Evolutionary conservation across 345 rosid genomes (phyloP).

Genomic region (Firmiana major): DNA sequence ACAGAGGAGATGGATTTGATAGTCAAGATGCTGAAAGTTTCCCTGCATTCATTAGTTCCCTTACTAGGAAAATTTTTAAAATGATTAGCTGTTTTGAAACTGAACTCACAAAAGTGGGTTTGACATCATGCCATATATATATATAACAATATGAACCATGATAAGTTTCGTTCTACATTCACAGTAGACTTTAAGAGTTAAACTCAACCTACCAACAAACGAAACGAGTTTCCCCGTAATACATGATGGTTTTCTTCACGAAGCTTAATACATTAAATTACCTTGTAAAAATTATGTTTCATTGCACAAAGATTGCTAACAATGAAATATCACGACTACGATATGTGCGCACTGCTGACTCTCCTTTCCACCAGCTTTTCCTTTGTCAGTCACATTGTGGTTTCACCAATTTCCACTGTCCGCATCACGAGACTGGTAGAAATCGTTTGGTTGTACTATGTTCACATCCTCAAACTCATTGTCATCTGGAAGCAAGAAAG

Average conservation of each 20-base stretch:
- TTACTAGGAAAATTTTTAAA: too few species aligned
- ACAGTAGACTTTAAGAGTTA: neutral
- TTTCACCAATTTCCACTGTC: conserved; percentile 49
- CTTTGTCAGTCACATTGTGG: neutral
- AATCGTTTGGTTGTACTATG: conserved; percentile 51
- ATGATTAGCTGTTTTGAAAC: too few species aligned
- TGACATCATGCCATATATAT: too few species aligned
- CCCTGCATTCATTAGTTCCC: too few species aligned
- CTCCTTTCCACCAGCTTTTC: neutral
- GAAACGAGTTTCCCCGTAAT: neutral
- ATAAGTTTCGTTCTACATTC: neutral
- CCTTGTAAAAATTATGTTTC: neutral
- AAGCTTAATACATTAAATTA: neutral
- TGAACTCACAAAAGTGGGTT: too few species aligned
- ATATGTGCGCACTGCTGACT: neutral
- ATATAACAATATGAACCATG: neutral
- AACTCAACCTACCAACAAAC: neutral
- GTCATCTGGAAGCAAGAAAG: conserved; percentile 44
- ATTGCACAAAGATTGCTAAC: neutral
- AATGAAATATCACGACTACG: neutral
- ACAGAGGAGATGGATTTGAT: neutral
- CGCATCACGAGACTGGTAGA: conserved; percentile 59
- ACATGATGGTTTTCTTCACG: neutral
- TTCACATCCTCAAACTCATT: conserved; percentile 67
- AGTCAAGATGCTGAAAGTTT: too few species aligned